Percentiles rank a stretch among this genome's conserved stretches.
phyloP scores from a whole-genome alignment of 306 rosid genomes.

The Argentina anserina region DNA sequence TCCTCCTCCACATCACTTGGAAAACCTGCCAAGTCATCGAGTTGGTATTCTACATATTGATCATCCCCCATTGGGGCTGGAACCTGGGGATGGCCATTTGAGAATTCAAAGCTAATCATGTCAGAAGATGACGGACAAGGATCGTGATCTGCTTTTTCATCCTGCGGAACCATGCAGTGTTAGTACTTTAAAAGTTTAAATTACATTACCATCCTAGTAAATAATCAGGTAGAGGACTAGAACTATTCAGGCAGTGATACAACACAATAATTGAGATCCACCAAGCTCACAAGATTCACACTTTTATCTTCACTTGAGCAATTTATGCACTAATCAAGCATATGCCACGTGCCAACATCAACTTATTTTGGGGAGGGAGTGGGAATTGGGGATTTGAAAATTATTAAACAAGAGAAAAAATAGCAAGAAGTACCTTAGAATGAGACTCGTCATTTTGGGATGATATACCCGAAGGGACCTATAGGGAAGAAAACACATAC shows the following conservation, averaged over 20 bases:
- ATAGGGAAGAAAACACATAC: slow-evolving; percentile 11
- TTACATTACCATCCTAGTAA: neutral
- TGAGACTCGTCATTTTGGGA: slow-evolving; percentile 43
- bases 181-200: neutral
- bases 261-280: neutral
- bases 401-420: slow-evolving; percentile 4
- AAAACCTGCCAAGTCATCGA: slow-evolving; percentile 72
- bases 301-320: neutral
- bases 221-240: neutral
- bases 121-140: slow-evolving; percentile 60
- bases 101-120: slow-evolving; percentile 92
- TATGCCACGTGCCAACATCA: neutral
- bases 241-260: neutral
- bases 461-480: slow-evolving; percentile 81
- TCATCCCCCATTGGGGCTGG: slow-evolving; percentile 64
- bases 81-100: slow-evolving; percentile 62
- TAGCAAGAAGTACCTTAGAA: slow-evolving; percentile 43
- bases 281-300: neutral
- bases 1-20: slow-evolving; percentile 66
- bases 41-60: slow-evolving; percentile 74
- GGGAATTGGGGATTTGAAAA: neutral
- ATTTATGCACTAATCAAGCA: neutral
- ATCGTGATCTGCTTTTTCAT: slow-evolving; percentile 39
- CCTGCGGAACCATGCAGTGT: slow-evolving; percentile 41
- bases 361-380: neutral